These are phyloP conservation scores for Yarrowia galli DNA, from an alignment of 1,139 yeast genomes.

Conservation along the genomic window DNA sequence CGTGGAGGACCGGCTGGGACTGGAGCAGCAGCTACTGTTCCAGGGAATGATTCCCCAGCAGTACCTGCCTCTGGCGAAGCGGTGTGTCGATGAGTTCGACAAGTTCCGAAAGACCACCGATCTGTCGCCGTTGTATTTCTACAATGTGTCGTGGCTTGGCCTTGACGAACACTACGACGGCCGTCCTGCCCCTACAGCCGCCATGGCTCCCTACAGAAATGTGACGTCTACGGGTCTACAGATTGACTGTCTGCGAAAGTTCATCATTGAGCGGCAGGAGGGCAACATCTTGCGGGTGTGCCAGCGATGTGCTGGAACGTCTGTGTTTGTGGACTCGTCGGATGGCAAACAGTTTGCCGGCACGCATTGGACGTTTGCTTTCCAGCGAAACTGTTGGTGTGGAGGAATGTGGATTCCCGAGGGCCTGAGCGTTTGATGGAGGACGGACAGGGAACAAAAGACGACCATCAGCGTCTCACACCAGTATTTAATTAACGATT, in stretches of 20 bases:
- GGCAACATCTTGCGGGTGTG: conserved; percentile 56
- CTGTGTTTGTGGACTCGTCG: conserved; percentile 52
- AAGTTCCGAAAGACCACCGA: conserved; percentile 48
- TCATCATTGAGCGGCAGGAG: conserved; percentile 41
- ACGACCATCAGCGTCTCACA: no score
- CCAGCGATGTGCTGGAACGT: conserved; percentile 70
- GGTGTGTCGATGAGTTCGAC: conserved; percentile 49
- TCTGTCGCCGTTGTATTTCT: conserved; percentile 62
- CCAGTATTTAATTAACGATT: conserved; percentile 1
- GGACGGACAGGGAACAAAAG: no score
- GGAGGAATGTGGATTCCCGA: conserved; percentile 57
- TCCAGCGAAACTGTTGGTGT: conserved; percentile 79
- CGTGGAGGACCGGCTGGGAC: conserved; percentile 48
- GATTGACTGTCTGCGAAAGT: conserved; percentile 35
- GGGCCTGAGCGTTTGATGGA: conserved; percentile 1
- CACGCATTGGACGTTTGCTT: conserved; percentile 74
- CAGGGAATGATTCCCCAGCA: conserved; percentile 64
- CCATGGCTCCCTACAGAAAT: conserved; percentile 24
- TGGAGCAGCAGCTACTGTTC: conserved; percentile 74
- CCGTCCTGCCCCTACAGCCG: conserved; percentile 1
- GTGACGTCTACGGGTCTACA: conserved; percentile 24
- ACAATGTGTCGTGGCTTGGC: conserved; percentile 74
- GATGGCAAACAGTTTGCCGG: conserved; percentile 47
- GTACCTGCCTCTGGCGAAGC: conserved; percentile 52
- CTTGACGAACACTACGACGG: conserved; percentile 50